Conservation (phyloP, 2,329 filamentous ascomycete genomes). For the Pleomassaria siparia region DNA sequence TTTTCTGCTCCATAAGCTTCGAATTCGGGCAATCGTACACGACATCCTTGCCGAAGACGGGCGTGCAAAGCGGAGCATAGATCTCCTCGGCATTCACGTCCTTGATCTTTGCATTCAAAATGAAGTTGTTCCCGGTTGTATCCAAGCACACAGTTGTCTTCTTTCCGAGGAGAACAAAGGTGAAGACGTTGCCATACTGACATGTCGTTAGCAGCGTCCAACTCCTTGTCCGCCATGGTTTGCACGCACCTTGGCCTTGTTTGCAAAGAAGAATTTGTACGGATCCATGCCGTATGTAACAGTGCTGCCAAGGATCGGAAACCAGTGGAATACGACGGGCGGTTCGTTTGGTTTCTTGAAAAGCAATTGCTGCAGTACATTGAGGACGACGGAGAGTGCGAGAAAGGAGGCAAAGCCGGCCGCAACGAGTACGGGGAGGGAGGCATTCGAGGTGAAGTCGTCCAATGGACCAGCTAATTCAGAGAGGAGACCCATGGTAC, state of each 20-base stretch:
- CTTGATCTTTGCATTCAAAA: constrained; percentile 86
- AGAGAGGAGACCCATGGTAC: constrained; percentile 56
- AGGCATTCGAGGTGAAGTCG: constrained; percentile 44
- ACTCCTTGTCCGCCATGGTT: constrained; percentile 2
- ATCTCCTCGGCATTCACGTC: constrained; percentile 91
- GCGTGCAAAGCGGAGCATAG: constrained; percentile 73
- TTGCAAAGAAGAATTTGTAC: constrained; percentile 76
- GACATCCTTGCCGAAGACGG: constrained; percentile 79
- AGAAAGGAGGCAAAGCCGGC: constrained; percentile 52
- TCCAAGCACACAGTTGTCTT: constrained; percentile 86
- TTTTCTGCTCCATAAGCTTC: constrained; percentile 96
- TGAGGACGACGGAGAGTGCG: constrained; percentile 66
- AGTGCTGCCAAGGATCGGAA: constrained; percentile 82
- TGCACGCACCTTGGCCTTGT: constrained; percentile 68
- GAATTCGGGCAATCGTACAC: constrained; percentile 90
- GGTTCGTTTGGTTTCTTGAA: constrained; percentile 74
- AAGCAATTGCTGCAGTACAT: constrained; percentile 77
- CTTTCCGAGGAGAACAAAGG: constrained; percentile 83
- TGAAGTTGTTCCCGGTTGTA: constrained; percentile 83
- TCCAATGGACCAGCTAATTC: constrained; percentile 52
- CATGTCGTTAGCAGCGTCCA: constrained; percentile 22
- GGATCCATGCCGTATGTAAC: constrained; percentile 95
- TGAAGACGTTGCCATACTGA: constrained; percentile 86
- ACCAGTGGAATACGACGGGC: constrained; percentile 65
- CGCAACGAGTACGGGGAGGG: constrained; percentile 48